Percentiles rank a stretch among this genome's conserved stretches.
phyloP scores from a whole-genome alignment of 257 asterid genomes.

The Solanum ahanhuiri region DNA sequence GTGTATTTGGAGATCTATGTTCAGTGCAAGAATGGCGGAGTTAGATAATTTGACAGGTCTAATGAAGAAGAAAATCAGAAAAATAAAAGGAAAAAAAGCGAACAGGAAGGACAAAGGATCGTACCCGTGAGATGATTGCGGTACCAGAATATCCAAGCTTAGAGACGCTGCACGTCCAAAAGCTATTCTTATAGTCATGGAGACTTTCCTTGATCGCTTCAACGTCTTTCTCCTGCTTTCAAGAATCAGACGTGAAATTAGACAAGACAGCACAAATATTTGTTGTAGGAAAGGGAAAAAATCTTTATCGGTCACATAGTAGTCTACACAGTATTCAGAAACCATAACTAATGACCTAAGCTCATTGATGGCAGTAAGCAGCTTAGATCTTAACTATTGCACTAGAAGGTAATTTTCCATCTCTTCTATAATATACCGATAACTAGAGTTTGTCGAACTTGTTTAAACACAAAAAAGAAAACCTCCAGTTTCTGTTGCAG shows the following conservation, averaged over 20 bases:
- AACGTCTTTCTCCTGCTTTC: slow-evolving; percentile 82
- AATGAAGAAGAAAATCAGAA: neutral
- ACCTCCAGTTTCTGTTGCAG: neutral
- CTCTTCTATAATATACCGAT: neutral
- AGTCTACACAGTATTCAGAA: neutral
- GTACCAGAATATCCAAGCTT: slow-evolving; percentile 95
- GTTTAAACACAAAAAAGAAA: neutral
- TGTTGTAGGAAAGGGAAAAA: neutral
- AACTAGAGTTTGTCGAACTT: neutral
- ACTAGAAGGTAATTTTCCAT: neutral
- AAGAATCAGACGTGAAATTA: slow-evolving; percentile 10
- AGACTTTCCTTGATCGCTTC: slow-evolving; percentile 54
- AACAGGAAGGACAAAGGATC: neutral
- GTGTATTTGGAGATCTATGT: neutral
- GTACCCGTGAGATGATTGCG: slow-evolving; percentile 87
- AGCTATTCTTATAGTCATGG: slow-evolving; percentile 72
- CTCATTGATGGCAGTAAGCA: neutral
- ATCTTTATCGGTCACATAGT: neutral
- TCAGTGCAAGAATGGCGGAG: neutral
- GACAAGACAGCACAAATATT: neutral
- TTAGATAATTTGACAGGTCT: neutral
- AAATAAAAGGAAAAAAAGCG: neutral
- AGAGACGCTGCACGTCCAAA: slow-evolving; percentile 86
- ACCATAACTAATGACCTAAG: neutral
- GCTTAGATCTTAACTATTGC: neutral